Evolutionary conservation across 1,139 yeast species (phyloP), one percentile per base, ranked within the genome.

Genomic region (Yamadazyma pseudoaaseri): DNA sequence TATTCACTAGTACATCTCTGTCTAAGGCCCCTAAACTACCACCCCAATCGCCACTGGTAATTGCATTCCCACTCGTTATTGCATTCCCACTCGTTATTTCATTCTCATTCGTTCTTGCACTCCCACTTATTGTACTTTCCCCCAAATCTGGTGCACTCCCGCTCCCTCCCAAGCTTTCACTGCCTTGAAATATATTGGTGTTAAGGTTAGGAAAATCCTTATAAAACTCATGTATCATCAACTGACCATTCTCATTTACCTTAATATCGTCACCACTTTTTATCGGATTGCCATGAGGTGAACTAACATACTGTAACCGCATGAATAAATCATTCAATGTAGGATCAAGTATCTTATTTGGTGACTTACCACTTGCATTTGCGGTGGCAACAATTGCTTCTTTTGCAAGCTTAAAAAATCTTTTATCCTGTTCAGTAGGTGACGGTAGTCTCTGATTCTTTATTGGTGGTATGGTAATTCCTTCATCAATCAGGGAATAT

Each of bases 271-370:
- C 57, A 6, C 65, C 58, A 25, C 54, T 54, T 26, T 56, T 57
- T 16, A 69, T 69, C 5, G 75, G 76, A 42, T 69, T 70, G 5
- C 70, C 70, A 51, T 76, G 81, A 3, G 82, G 81, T 16, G 79
- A 65, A 36, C 69, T 58, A 9, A 74, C 75, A 44, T 76, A 76
- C 43, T 74, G 79, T 32, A 76, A 56, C 38, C 82, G 50, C 38
- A 64, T 61, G 26, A 76, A 54, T 18, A 76, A 59, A 43, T 73
- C 79, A 42, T 65, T 64, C 16, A 76, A 70, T 1, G 81, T 75
- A 4, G 82, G 81, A 48, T 76, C 82, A 12, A 76, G 69, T 20
- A 53, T 38, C 15, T 34, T 36, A 20, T 29, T 33, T 6, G 22
- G 17, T 31, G n/a, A 44, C 11, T 35, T 17, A 12, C 47, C 43